Base-by-base conservation (phyloP, 1,284 basidiomycete genomes). In the Tilletia horrida region DNA sequence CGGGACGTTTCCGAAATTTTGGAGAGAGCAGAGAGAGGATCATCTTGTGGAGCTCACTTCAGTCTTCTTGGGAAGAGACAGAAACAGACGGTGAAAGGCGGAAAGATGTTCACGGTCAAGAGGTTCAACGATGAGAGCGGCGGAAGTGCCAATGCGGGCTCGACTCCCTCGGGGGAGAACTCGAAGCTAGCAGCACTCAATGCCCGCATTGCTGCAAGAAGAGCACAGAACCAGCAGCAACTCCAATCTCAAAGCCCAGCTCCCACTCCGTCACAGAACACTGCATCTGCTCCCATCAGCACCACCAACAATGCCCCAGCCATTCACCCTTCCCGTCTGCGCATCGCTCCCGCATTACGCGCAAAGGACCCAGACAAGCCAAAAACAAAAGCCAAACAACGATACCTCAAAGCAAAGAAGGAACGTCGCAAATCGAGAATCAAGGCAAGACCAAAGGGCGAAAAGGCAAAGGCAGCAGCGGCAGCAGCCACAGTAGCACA, bases 401-500 rank as follows among this genome's bases (percentile, higher is more conserved):
- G 79, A 31, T 81, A 81, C 57, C 67, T 80, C 25, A 76, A 76
- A 18, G 76, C 74, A 3, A 81, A 81, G 66, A 81, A 81, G 65
- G 70, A 73, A 3, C 66, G 78, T 13, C 69, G 75, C 11, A 81
- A 80, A 63, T 73, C 73, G 1, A 70, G 69, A 29, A 69, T 69
- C 31, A 66, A 69, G 18, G 69, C 75, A n/a, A 69, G 67, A 14
- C 74, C 76, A 1, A 78, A 74, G 63, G 68, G 73, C 59, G 63
- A 68, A 13, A 76, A 75, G 62, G 72, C 44, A 21, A 59, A 55
- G 25, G 21, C 40, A 2, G 48, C 62, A 13, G 31, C 42, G 29
- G 27, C 16, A 13, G 43, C 47, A 18, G 50, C 25, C 11, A 14
- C 50, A 8, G 23, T 14, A 27, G n/a, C n/a, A 27, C n/a, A 55